Evolutionary conservation across 768 basidiomycete species (phyloP).

Genomic region (Pleurotus eryngii): DNA sequence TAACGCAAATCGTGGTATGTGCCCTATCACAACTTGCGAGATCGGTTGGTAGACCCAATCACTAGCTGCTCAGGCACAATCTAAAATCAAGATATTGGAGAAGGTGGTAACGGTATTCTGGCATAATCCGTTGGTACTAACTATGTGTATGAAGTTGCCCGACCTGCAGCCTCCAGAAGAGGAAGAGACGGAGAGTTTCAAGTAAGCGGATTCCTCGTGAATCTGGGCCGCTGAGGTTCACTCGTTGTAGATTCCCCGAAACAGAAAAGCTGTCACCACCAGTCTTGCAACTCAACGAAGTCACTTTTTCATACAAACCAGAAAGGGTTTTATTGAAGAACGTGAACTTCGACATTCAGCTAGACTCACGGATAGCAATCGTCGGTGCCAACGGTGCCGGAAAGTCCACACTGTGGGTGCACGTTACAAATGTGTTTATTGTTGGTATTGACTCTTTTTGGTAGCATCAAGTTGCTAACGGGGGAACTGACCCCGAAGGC

Average conservation of each 20-base stretch:
- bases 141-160: conserved; percentile 56
- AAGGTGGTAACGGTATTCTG: conserved; percentile 44
- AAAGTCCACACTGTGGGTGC: conserved; percentile 85
- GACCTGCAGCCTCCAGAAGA: conserved; percentile 90
- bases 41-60: not conserved
- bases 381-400: conserved; percentile 95
- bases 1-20: conserved; percentile 84
- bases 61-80: conserved; percentile 80
- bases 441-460: conserved; percentile 10
- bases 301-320: conserved; percentile 81
- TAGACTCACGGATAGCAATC: conserved; percentile 94
- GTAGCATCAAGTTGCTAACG: conserved; percentile 87
- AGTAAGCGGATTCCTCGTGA: conserved; percentile 33
- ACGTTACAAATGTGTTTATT: not conserved
- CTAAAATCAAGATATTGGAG: conserved; percentile 72
- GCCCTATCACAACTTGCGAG: not conserved
- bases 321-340: conserved; percentile 75
- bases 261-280: conserved; percentile 98
- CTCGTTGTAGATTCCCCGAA: conserved; percentile 72
- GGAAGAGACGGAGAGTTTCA: conserved; percentile 93
- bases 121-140: not conserved
- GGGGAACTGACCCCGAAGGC: conserved; percentile 71
- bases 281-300: conserved; percentile 86
- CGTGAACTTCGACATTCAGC: conserved; percentile 86
- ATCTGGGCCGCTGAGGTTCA: not conserved